These are phyloP conservation scores for Phylloporus sp. DNA, from an alignment of 768 basidiomycete genomes.

Conservation along the genomic window DNA sequence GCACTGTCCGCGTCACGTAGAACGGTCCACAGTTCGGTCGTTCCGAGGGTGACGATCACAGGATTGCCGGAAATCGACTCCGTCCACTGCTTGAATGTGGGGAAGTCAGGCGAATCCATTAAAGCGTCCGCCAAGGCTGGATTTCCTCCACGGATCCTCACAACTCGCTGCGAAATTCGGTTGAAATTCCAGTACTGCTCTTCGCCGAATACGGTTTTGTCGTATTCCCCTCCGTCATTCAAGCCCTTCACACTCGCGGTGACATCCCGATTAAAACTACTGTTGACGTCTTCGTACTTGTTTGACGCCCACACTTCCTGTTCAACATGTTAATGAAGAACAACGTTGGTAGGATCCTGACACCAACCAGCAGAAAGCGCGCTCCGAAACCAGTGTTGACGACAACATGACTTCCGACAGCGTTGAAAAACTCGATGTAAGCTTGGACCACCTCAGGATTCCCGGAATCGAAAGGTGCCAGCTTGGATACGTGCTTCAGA, in stretches of 20 bases:
- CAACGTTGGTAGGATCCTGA: too few relatives aligned
- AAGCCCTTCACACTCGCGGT: slow-evolving; percentile 8
- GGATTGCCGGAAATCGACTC: neutral
- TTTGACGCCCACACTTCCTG: slow-evolving; percentile 9
- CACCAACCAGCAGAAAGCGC: slow-evolving; percentile 4
- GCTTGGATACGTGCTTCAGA: neutral
- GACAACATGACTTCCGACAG: slow-evolving; percentile 5
- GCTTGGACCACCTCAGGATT: slow-evolving; percentile 2
- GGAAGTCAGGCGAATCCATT: neutral
- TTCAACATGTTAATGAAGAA: neutral
- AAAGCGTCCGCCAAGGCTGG: neutral
- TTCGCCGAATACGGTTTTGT: neutral
- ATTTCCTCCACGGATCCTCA: slow-evolving; percentile 4
- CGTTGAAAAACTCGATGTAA: slow-evolving; percentile 5
- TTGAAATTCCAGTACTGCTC: slow-evolving; percentile 1
- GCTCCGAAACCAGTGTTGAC: neutral
- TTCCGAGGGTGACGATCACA: neutral
- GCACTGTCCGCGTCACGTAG: neutral
- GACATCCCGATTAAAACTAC: neutral
- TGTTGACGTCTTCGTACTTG: slow-evolving; percentile 5
- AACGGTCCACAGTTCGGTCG: slow-evolving; percentile 4
- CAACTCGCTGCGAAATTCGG: slow-evolving; percentile 3
- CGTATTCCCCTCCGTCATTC: slow-evolving; percentile 4
- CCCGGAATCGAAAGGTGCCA: neutral
- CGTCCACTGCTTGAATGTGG: slow-evolving; percentile 3